Conservation (phyloP, 2,329 filamentous ascomycete species). For the Hymenoscyphus infarciens region DNA sequence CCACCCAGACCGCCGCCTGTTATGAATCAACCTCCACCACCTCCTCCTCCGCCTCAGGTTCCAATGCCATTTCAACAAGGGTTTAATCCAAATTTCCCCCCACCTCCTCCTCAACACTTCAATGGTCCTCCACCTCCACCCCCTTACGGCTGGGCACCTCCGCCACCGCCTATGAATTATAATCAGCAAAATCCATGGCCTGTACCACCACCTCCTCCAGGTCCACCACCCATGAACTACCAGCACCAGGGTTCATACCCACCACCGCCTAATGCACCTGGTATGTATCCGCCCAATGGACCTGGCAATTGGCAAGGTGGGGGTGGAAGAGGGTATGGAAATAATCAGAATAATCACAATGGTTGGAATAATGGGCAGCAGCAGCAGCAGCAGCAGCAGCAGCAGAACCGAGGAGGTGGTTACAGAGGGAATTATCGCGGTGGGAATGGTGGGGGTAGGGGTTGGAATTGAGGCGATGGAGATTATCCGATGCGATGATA, state of each 20-base stretch:
- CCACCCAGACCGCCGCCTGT: conserved; percentile 17
- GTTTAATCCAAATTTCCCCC: conserved; percentile 30
- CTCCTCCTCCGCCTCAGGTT: conserved; percentile 19
- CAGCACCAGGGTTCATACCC: conserved; percentile 19
- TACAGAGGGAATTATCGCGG: conserved; percentile 31
- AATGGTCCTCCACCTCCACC: conserved; percentile 11
- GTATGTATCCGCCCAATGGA: conserved; percentile 20
- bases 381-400: conserved; percentile 12
- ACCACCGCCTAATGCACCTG: conserved; percentile 13
- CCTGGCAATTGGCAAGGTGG: conserved; percentile 25
- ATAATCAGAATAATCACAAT: conserved; percentile 11
- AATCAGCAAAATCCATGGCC: conserved; percentile 21
- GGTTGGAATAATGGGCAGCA: conserved; percentile 26
- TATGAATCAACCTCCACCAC: conserved; percentile 17
- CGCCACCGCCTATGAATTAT: conserved; percentile 23
- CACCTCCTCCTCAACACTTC: conserved; percentile 20
- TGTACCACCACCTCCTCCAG: conserved; percentile 28
- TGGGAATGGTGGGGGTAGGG: conserved; percentile 28
- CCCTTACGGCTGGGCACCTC: conserved; percentile 9
- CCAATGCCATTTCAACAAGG: conserved; percentile 22
- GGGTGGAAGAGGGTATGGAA: conserved; percentile 19
- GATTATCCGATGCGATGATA: not conserved
- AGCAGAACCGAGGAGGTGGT: conserved; percentile 21
- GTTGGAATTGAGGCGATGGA: conserved; percentile 9
- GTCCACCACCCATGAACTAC: conserved; percentile 20